These are phyloP conservation scores for Umbelopsis sp. DNA, from an alignment of 192 early-diverging fungal species.

Conservation along the genomic window DNA sequence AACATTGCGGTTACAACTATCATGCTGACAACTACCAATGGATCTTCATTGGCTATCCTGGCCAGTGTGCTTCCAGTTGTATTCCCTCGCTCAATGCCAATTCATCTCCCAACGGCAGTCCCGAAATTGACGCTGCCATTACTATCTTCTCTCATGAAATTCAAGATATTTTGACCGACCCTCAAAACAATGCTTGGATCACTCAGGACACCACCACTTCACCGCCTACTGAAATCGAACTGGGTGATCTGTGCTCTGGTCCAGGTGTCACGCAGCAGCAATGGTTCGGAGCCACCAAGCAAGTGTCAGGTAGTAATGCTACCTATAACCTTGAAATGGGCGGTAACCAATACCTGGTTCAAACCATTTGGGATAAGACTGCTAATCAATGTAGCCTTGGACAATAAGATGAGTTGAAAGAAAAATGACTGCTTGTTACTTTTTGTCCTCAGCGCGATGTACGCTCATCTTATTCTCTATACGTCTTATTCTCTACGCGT, in stretches of 20 bases:
- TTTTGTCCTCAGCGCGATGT: too few species aligned
- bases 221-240: constrained; percentile 18
- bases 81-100: constrained; percentile 35
- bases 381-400: constrained; percentile 73
- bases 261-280: constrained; percentile 19
- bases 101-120: constrained; percentile 37
- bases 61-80: constrained; percentile 29
- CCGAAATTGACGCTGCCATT: constrained; percentile 36
- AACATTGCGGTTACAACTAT: constrained; percentile 35
- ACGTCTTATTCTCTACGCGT: not conserved
- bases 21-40: constrained; percentile 38
- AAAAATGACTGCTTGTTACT: constrained; percentile 49
- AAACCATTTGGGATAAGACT: constrained; percentile 55
- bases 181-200: constrained; percentile 31
- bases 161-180: constrained; percentile 42
- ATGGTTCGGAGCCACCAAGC: constrained; percentile 26
- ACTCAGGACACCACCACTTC: constrained; percentile 16
- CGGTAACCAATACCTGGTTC: constrained; percentile 32
- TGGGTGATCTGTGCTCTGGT: constrained; percentile 35
- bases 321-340: constrained; percentile 32
- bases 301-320: constrained; percentile 20
- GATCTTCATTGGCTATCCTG: constrained; percentile 43
- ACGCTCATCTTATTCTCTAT: not conserved
- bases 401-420: constrained; percentile 78
- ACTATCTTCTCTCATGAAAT: constrained; percentile 44